phyloP scores from a whole-genome alignment of 164 flowering plant genomes.

The Chimonanthus salicifolius region DNA sequence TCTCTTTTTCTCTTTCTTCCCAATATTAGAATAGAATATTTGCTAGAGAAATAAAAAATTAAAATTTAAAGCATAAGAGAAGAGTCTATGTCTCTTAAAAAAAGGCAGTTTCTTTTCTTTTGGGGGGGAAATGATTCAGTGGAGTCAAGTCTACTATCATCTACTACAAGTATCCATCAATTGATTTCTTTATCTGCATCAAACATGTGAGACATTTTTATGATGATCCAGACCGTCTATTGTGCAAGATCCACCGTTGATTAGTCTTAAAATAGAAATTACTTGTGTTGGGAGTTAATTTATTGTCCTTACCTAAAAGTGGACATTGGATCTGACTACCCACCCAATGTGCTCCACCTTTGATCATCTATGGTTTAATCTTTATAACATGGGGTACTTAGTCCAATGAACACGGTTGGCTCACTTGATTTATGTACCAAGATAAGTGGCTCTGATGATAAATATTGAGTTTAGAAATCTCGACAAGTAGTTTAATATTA shows the following conservation, averaged over 20 bases:
- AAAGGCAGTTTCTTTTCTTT: neutral
- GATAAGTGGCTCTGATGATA: too few species aligned
- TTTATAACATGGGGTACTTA: too few species aligned
- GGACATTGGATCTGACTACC: too few species aligned
- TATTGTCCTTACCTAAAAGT: too few species aligned
- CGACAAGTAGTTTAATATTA: too few species aligned
- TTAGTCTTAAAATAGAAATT: neutral
- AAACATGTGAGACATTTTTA: neutral
- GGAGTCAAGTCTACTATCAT: neutral
- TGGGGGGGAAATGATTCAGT: neutral
- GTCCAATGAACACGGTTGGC: too few species aligned
- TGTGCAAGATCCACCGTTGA: neutral
- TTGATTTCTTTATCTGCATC: neutral
- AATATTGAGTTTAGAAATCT: too few species aligned
- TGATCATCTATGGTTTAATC: too few species aligned
- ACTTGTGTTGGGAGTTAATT: too few species aligned
- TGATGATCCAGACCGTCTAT: neutral
- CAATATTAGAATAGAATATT: neutral
- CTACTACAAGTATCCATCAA: neutral
- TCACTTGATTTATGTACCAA: too few species aligned
- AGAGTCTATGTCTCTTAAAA: neutral
- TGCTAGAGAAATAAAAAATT: neutral
- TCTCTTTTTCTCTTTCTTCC: slow-evolving; percentile 1
- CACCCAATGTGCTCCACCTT: too few species aligned
- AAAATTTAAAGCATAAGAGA: too few species aligned